Percentiles rank a stretch among this genome's conserved stretches.
Conservation (phyloP, 805 yeast genomes). For the Blastobotrys mokoenaii region DNA sequence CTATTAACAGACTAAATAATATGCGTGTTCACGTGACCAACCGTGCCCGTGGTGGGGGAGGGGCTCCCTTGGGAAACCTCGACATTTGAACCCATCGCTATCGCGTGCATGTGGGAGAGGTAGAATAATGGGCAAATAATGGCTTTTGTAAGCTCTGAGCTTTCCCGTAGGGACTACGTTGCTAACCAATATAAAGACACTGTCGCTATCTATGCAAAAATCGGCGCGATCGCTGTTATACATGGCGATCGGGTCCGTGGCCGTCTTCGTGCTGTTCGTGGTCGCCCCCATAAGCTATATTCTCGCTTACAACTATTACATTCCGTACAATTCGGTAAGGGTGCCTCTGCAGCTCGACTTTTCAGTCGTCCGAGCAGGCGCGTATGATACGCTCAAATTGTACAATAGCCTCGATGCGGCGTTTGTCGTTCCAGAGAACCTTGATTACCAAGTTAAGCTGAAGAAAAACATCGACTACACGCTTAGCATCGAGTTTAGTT, state of each 20-base stretch:
- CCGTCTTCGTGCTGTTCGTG: conserved; percentile 11
- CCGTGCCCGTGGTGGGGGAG: no score
- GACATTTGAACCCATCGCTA: no score
- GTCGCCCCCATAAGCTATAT: conserved; percentile 17
- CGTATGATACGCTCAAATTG: conserved; percentile 5
- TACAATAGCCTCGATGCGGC: conserved; percentile 5
- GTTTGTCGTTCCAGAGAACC: neutral
- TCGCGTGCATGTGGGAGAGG: no score
- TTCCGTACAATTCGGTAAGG: conserved; percentile 16
- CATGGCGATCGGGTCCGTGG: conserved; percentile 7
- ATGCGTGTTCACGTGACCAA: no score
- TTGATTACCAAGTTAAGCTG: conserved; percentile 7
- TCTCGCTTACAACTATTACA: conserved; percentile 15
- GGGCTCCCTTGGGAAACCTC: no score
- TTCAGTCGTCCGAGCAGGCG: conserved; percentile 11
- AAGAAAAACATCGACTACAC: conserved; percentile 18
- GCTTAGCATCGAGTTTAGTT: conserved; percentile 20
- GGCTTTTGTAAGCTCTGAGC: no score
- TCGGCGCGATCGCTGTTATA: conserved; percentile 7
- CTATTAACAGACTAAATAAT: no score
- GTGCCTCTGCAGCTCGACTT: conserved; percentile 17
- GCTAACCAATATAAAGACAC: no score
- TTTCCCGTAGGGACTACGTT: no score
- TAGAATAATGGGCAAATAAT: no score
- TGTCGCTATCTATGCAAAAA: no score